Base-by-base conservation (phyloP, 2,329 filamentous ascomycete genomes). In the Blumeriella jaapii region DNA sequence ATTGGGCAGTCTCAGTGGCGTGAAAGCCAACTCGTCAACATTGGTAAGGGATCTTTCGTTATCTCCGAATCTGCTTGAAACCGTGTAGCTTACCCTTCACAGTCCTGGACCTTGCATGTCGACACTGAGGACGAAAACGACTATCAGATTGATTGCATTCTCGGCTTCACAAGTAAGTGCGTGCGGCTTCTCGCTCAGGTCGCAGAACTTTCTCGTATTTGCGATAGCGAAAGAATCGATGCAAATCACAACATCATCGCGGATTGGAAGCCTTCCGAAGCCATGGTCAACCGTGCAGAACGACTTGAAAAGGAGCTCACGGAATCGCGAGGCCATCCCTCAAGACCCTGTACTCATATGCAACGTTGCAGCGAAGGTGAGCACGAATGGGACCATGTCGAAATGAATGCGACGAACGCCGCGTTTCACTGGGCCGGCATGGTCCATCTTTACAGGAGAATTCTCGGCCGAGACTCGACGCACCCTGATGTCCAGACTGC, bases 391-490 rank as follows among this genome's bases (percentile, higher is more conserved):
- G 74, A 80, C 48, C 62, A 66, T 16, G 64, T 64, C 4, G 78
- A 82, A 49, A 75, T 83, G 56, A 63, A 70, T 26, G 78, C 82
- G 7, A 79, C 77, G 2, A 87, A 91, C 52, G 71, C 79, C 50
- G 77, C 82, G 2, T 89, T 83, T 56, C 82, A 89, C 53, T 84
- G 76, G 68, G 80, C 82, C 1, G 83, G 78, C 0, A 61, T 86
- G 8, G 70, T 89, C 3, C 82, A 91, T 51, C 66, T 91, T 6
- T 71, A 82, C 40, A 74, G 82, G 9, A 73, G 84, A 11, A 77
- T 87, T 0, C 61, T 89, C 10, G 74, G 74, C 3, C 74, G 72
- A 29, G 61, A 67, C 0, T 62, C 70, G 0, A 56, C 57, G 1
- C 71, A 82, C 42, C 53, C 61, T 0, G 66, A 74, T 14, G 78